Conservation (phyloP, 2,329 filamentous ascomycete species). For the Ambrosiella beaveri region DNA sequence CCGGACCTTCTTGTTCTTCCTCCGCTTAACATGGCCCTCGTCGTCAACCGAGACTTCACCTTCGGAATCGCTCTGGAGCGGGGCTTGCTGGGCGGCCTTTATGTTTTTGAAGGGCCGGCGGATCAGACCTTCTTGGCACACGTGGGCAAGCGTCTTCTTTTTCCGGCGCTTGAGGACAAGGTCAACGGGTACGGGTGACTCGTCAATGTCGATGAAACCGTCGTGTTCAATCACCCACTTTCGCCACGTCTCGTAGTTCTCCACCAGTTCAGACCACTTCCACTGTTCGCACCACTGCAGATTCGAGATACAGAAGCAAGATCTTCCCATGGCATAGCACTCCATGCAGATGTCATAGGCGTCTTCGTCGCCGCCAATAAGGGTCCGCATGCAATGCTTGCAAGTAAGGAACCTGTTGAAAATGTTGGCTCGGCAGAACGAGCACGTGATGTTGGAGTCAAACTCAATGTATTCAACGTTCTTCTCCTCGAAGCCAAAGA, state of each 20-base stretch:
- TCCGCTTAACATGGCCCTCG: conserved; percentile 27
- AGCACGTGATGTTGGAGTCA: conserved; percentile 85
- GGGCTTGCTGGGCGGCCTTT: conserved; percentile 34
- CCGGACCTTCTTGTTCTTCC: not conserved
- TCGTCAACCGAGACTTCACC: conserved; percentile 40
- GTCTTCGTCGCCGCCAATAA: conserved; percentile 54
- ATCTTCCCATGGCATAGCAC: conserved; percentile 93
- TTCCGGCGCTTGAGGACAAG: conserved; percentile 48
- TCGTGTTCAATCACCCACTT: conserved; percentile 59
- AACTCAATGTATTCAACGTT: conserved; percentile 62
- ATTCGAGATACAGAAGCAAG: conserved; percentile 72
- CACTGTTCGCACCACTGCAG: conserved; percentile 90
- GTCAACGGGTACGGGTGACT: conserved; percentile 52
- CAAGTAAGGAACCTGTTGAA: conserved; percentile 96
- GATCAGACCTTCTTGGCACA: conserved; percentile 81
- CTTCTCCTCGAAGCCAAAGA: conserved; percentile 57
- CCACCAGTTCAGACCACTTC: conserved; percentile 59
- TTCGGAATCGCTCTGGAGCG: conserved; percentile 24
- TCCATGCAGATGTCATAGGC: conserved; percentile 97
- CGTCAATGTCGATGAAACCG: conserved; percentile 45
- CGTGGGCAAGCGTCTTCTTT: conserved; percentile 70
- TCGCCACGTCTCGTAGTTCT: conserved; percentile 71
- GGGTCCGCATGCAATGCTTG: conserved; percentile 56
- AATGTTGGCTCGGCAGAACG: conserved; percentile 89
- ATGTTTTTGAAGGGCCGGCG: conserved; percentile 70